These are phyloP conservation scores for Xylariales sp. DNA, from an alignment of 2,329 filamentous ascomycete species.

Conservation along the genomic window DNA sequence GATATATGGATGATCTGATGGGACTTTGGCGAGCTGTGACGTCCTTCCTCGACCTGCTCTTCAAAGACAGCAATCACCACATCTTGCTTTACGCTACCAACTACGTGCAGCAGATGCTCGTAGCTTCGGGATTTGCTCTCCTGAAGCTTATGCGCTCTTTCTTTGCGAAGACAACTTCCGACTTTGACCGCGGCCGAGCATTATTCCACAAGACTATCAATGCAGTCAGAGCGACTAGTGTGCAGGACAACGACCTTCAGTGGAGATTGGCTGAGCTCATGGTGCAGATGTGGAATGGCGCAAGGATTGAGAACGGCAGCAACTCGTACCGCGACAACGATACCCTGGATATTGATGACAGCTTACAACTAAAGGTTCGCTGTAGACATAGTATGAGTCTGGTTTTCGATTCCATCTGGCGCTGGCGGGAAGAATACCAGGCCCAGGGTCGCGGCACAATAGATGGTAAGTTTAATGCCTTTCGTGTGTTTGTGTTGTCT, in stretches of 20 bases:
- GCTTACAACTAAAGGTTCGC: slow-evolving; percentile 74
- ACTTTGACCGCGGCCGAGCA: slow-evolving; percentile 61
- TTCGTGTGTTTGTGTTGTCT: slow-evolving; percentile 7
- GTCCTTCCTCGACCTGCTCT: slow-evolving; percentile 62
- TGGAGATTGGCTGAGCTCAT: slow-evolving; percentile 80
- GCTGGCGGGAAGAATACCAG: slow-evolving; percentile 78
- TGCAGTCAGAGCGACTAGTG: slow-evolving; percentile 67
- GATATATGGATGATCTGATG: slow-evolving; percentile 71
- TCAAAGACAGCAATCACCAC: slow-evolving; percentile 50
- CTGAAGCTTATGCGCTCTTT: slow-evolving; percentile 75
- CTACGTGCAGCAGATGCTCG: slow-evolving; percentile 80
- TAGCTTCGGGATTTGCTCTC: slow-evolving; percentile 74
- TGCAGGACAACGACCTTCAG: slow-evolving; percentile 73
- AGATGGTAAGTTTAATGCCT: slow-evolving; percentile 69
- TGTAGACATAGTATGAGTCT: slow-evolving; percentile 82
- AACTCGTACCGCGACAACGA: slow-evolving; percentile 46
- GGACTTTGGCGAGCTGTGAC: slow-evolving; percentile 70
- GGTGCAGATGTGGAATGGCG: slow-evolving; percentile 79
- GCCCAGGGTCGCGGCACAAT: slow-evolving; percentile 64
- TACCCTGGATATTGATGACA: slow-evolving; percentile 57
- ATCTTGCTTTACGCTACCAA: slow-evolving; percentile 65
- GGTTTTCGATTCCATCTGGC: slow-evolving; percentile 80
- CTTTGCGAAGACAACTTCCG: slow-evolving; percentile 69
- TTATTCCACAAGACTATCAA: slow-evolving; percentile 69
- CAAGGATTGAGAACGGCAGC: slow-evolving; percentile 46